Evolutionary conservation across 345 rosid genomes (phyloP).

Genomic region (Euphorbia lathyris): DNA sequence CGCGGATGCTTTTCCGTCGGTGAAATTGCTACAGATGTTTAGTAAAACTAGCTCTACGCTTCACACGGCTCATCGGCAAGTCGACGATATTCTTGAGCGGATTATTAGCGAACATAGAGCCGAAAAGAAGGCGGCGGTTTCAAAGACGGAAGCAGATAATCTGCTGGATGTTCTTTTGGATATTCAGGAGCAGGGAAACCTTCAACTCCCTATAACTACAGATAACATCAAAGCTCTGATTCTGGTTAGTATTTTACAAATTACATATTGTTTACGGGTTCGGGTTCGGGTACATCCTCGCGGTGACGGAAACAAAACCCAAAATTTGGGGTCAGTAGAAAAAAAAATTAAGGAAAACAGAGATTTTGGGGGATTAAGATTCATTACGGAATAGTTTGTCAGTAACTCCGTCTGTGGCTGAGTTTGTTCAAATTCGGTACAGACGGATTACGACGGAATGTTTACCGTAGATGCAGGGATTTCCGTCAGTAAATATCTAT

Average conservation of each 20-base stretch:
- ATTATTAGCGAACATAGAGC: background rate
- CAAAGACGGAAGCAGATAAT: background rate
- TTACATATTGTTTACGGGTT: no score
- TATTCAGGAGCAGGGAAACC: slow-evolving; percentile 15
- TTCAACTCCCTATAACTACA: slow-evolving; percentile 14
- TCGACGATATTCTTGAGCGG: background rate
- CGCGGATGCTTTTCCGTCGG: slow-evolving; percentile 11
- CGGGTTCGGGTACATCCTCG: no score
- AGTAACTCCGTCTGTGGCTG: no score
- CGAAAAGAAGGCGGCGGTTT: background rate
- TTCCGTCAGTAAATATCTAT: no score
- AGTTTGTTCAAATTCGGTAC: no score
- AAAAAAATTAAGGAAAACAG: no score
- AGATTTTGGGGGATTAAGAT: no score
- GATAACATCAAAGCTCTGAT: slow-evolving; percentile 37
- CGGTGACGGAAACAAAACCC: no score
- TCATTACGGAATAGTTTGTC: no score
- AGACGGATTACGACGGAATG: no score
- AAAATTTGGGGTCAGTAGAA: no score
- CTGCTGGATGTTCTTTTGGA: slow-evolving; percentile 35
- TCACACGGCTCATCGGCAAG: background rate
- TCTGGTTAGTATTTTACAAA: slow-evolving; percentile 8
- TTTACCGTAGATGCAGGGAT: no score
- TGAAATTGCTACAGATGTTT: background rate
- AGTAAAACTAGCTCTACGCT: background rate